Evolutionary conservation across 2,329 filamentous ascomycete species (phyloP).

Genomic region (Clarireedia hainanense): DNA sequence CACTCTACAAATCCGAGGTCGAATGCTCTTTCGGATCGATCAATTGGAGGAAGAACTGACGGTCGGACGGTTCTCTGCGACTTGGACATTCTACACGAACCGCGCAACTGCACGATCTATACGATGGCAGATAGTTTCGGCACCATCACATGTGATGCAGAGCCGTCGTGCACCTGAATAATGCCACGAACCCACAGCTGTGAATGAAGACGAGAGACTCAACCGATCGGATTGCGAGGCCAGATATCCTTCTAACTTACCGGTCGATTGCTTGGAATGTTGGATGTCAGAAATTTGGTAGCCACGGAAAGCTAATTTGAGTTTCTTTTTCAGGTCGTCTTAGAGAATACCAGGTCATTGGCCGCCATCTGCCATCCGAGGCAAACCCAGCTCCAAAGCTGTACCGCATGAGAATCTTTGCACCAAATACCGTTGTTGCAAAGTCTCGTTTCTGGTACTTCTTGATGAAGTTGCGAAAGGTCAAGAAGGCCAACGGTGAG

Average conservation of each 20-base stretch:
- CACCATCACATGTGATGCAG: no score
- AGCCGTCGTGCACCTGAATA: no score
- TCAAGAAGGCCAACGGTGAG: slow-evolving; percentile 99
- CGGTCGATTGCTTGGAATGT: background rate
- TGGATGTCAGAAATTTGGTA: background rate
- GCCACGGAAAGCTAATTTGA: slow-evolving; percentile 21
- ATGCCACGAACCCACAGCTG: no score
- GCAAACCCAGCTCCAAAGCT: slow-evolving; percentile 94
- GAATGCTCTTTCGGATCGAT: no score
- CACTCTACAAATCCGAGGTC: no score
- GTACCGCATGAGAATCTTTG: slow-evolving; percentile 99
- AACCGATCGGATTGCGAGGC: background rate
- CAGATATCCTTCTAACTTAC: background rate
- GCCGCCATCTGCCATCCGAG: slow-evolving; percentile 97
- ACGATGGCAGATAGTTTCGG: no score
- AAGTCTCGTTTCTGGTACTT: slow-evolving; percentile 99
- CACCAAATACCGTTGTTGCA: slow-evolving; percentile 93
- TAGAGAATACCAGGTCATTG: slow-evolving; percentile 99
- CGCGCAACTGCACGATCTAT: no score
- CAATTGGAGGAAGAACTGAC: no score
- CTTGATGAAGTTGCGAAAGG: slow-evolving; percentile 96
- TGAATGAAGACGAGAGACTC: no score
- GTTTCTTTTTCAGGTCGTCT: slow-evolving; percentile 70
- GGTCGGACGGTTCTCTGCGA: no score
- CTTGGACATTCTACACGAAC: no score